A percentile compares a stretch with the other conserved stretches of the same genome.
These are phyloP conservation scores for Murraya koenigii DNA, from an alignment of 345 rosid species.

Conservation along the genomic window DNA sequence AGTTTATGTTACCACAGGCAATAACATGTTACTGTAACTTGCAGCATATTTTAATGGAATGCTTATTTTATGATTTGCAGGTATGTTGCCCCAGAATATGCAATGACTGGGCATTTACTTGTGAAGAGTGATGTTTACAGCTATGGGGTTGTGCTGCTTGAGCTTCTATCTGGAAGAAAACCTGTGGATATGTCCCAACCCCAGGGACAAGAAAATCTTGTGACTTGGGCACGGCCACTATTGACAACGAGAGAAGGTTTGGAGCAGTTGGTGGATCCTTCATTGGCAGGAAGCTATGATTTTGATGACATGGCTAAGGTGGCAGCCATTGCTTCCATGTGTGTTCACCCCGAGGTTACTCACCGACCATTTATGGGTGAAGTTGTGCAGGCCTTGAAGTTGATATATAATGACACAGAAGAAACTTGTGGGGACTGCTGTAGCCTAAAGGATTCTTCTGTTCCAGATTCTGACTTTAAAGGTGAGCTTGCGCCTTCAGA, in stretches of 20 bases:
- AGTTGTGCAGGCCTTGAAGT: conserved; percentile 98
- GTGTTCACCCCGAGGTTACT: conserved; percentile 94
- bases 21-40: background rate
- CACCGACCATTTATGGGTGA: conserved; percentile 99
- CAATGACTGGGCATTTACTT: conserved; percentile 99
- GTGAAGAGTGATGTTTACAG: conserved; percentile 99
- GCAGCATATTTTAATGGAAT: background rate
- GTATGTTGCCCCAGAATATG: conserved; percentile 99
- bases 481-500: conserved; percentile 74
- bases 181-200: conserved; percentile 99
- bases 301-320: conserved; percentile 96
- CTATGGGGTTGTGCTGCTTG: conserved; percentile 97
- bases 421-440: conserved; percentile 76
- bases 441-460: conserved; percentile 90
- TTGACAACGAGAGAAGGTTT: conserved; percentile 82
- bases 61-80: conserved; percentile 36
- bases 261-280: conserved; percentile 82
- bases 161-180: conserved; percentile 93
- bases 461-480: conserved; percentile 70
- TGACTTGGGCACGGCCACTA: conserved; percentile 94
- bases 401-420: conserved; percentile 82
- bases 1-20: background rate
- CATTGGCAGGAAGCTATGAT: conserved; percentile 67
- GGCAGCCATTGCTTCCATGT: conserved; percentile 97
- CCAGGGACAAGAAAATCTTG: conserved; percentile 95